Conservation (phyloP, 495 filamentous ascomycete species). For the Lentithecium fluviatile region DNA sequence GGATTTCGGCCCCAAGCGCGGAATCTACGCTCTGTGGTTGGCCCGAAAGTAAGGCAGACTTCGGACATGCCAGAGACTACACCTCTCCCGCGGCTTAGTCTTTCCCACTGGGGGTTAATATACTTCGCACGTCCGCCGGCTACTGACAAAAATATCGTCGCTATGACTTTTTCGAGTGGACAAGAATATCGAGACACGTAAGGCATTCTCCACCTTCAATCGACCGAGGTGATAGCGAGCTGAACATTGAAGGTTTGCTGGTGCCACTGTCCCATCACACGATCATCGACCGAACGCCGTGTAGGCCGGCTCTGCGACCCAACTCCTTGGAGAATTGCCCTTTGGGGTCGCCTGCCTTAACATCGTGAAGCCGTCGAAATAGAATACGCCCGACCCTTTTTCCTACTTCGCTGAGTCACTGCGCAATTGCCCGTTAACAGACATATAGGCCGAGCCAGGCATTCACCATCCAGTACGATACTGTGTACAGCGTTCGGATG, state of each 20-base stretch:
- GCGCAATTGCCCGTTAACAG: too few relatives aligned
- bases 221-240: not conserved
- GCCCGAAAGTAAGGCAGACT: slow-evolving; percentile 28
- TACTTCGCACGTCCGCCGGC: not conserved
- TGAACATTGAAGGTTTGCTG: not conserved
- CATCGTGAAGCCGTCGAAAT: too few relatives aligned
- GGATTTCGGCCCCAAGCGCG: slow-evolving; percentile 21
- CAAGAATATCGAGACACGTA: not conserved
- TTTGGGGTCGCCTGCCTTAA: not conserved
- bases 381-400: not conserved
- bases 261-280: not conserved
- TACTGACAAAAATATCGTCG: slow-evolving; percentile 1
- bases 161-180: not conserved
- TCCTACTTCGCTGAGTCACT: too few relatives aligned
- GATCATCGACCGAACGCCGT: not conserved
- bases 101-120: too few relatives aligned
- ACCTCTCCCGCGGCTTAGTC: not conserved
- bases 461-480: too few relatives aligned
- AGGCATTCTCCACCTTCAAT: not conserved
- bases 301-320: not conserved
- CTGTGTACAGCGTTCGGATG: too few relatives aligned
- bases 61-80: not conserved
- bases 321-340: not conserved
- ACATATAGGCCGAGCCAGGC: too few relatives aligned
- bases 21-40: not conserved